Evolutionary conservation across 495 filamentous ascomycete genomes (phyloP), one percentile per base, ranked within the genome.

Genomic region (Hypoxylon fuscum): DNA sequence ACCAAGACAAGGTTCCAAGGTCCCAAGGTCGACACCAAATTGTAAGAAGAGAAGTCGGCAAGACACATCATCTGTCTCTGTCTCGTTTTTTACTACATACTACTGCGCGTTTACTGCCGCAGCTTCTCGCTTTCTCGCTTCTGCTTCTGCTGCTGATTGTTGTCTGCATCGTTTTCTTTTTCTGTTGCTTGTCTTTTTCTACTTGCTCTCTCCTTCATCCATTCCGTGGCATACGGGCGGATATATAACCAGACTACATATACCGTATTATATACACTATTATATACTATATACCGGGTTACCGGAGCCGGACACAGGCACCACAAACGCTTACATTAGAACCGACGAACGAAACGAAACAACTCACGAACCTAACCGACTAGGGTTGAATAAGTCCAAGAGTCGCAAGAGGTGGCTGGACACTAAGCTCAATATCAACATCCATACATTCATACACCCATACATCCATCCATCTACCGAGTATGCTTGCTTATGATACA

Each of bases 261-360:
- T 43, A 43, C 41, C 8, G 21, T 43, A 43, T 25, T 14, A 43
- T 43, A 22, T 43, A 43, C 34, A 5, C 14, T 8, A 34, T 46
- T 46, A 42, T 62, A 55, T 57, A 48, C 29, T 66, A 61, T 61
- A 66, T 66, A 62, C 63, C 57, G 53, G 52, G 52, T 44, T 62
- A 42, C 57, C 63, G 63, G 63, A 66, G 55, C 55, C 50, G 62
- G n/a, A 41, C 43, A 20, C 52, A 45, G 62, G 12, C n/a, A 37
- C 34, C 62, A 54, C 51, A 61, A 46, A 57, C 49, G 17, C 21
- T 46, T 35, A 31, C 50, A 11, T 8, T 11, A 4, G 21, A 10
- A 12, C 43, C 50, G 38, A 53, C 49, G 17, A 53, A 17, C 47
- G 22, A 64, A 37, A 57, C 59, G 52, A 43, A 31, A 50, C 51